Base-by-base conservation (phyloP, 2,329 filamentous ascomycete species). In the Penicillium janthinellum region DNA sequence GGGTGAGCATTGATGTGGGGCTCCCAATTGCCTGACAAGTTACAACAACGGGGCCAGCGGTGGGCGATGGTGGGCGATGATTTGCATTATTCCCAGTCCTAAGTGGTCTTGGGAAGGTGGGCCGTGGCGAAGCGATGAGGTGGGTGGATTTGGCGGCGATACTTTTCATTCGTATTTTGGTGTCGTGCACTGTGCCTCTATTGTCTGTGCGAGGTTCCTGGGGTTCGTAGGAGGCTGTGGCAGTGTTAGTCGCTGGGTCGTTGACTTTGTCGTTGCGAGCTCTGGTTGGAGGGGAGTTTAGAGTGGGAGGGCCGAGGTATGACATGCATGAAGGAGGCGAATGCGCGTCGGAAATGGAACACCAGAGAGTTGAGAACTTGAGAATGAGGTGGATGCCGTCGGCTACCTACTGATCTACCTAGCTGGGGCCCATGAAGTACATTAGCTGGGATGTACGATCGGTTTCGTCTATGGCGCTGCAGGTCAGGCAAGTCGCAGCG, bases 291-390 rank as follows among this genome's bases (percentile, higher is more conserved):
- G 35, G 35, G 17, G 48, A 22, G 31, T 20, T 35, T 10, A 1
- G 17, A 52, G 55, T 42, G 48, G 39, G 22, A 35, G 42, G 47
- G 47, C 38, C 56, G 49, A 61, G 58, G 60, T 66, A 67, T 67
- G 65, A 64, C 65, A 65, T 68, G 65, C 66, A 68, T 67, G 49
- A 12, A 17, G 35, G 54, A 22, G 35, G 37, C 25, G 25, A 44
- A 34, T 54, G 51, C 51, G 17, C 51, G 25, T 17, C 22, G 25
- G 25, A 35, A 44, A 44, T 15, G n/a, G 14, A 54, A 38, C 17
- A 39, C 11, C 35, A 52, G 22, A 17, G 35, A 37, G 25, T 28
- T 22, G 15, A 28, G 25, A 28, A 28, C 25, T 50, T 15, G 7
- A 17, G 34, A 22, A 20, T 4, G 44, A 25, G n/a, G 31, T 49